phyloP scores from a whole-genome alignment of 345 rosid species.

The Stellera chamaejasme region DNA sequence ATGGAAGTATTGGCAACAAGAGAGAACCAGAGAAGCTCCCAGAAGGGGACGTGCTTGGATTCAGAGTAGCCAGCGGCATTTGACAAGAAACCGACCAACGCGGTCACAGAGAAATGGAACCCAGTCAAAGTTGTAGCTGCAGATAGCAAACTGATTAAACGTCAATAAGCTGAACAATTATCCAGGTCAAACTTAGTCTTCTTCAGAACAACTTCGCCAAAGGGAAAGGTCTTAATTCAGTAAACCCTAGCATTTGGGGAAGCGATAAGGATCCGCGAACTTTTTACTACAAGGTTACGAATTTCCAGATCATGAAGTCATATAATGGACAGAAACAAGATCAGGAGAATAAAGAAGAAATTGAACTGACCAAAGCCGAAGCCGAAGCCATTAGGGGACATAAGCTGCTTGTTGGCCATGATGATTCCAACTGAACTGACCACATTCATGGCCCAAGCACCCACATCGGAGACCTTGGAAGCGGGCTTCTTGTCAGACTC shows the following conservation, averaged over 20 bases:
- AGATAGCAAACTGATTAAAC: neutral
- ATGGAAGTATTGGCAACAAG: slow-evolving; percentile 17
- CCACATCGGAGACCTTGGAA: neutral
- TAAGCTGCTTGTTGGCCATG: slow-evolving; percentile 7
- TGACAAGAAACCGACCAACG: slow-evolving; percentile 15
- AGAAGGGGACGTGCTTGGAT: slow-evolving; percentile 10
- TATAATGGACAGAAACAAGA: no score
- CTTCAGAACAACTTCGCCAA: neutral
- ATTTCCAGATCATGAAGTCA: no score
- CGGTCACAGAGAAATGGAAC: slow-evolving; percentile 14
- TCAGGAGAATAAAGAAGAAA: no score
- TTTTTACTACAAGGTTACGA: no score
- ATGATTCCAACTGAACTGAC: neutral
- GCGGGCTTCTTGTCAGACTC: no score
- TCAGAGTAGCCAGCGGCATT: slow-evolving; percentile 13
- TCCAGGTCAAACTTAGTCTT: neutral
- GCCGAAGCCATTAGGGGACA: neutral
- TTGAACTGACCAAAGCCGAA: slow-evolving; percentile 1
- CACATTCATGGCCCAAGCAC: slow-evolving; percentile 2
- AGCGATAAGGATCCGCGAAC: no score
- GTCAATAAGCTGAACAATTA: no score
- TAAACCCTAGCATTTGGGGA: no score
- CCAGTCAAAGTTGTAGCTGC: slow-evolving; percentile 17
- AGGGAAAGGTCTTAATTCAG: no score
- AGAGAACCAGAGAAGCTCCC: slow-evolving; percentile 22